phyloP scores from a whole-genome alignment of 208 protist species.

The Trypanosoma platydactyli region DNA sequence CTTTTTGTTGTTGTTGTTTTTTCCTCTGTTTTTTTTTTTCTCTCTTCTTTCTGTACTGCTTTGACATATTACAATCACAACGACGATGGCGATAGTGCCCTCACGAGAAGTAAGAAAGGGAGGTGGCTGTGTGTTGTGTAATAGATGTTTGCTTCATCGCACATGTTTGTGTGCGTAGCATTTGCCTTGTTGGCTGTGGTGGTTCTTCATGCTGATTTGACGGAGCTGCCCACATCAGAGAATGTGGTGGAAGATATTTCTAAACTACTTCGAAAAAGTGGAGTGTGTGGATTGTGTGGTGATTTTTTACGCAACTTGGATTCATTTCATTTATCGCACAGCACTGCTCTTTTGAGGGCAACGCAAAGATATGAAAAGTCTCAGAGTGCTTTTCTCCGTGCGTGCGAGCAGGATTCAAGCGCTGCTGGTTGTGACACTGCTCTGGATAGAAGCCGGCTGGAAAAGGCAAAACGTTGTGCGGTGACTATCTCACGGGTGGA shows the following conservation, averaged over 20 bases:
- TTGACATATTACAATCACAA: too few relatives aligned
- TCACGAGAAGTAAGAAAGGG: background rate
- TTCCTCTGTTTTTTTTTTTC: constrained; percentile 28
- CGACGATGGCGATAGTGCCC: too few relatives aligned
- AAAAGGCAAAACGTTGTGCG: constrained; percentile 9
- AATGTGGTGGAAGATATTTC: constrained; percentile 2
- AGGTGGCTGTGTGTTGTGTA: constrained; percentile 9
- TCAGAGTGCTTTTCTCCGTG: constrained; percentile 15
- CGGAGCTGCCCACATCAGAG: background rate
- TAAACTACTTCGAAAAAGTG: background rate
- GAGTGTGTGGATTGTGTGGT: constrained; percentile 16
- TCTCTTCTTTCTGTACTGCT: background rate
- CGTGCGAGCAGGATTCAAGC: constrained; percentile 15
- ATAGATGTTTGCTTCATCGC: constrained; percentile 4
- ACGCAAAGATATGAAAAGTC: constrained; percentile 17
- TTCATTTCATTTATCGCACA: background rate
- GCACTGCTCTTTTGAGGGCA: background rate
- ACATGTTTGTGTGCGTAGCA: background rate
- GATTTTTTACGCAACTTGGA: constrained; percentile 9
- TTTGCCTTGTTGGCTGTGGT: background rate
- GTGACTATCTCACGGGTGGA: background rate
- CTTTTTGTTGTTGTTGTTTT: constrained; percentile 14
- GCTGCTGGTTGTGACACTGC: constrained; percentile 15
- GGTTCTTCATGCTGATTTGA: constrained; percentile 6
- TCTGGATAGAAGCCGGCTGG: background rate